Percentiles rank a stretch among this genome's conserved stretches.
Evolutionary conservation across 2,329 filamentous ascomycete genomes (phyloP).

Genomic region (Arthrobotrys conoides): DNA sequence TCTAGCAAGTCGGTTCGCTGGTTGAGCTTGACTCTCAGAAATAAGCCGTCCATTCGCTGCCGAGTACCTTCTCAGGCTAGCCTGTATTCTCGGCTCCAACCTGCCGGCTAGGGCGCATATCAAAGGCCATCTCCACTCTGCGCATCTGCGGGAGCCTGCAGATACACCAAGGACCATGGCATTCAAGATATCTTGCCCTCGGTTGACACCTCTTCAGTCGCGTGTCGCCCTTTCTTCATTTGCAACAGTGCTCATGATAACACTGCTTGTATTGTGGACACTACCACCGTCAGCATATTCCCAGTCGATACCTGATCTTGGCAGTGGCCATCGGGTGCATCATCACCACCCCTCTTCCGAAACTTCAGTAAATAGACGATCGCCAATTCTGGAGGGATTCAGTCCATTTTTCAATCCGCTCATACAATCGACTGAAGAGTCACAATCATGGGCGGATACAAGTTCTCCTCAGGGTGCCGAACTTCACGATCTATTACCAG

Average conservation of each 20-base stretch:
- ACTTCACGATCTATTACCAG: constrained; percentile 40
- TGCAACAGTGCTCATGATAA: constrained; percentile 74
- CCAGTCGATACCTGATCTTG: constrained; percentile 70
- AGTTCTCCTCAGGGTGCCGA: constrained; percentile 11
- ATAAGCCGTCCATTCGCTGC: not conserved
- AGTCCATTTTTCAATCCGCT: constrained; percentile 62
- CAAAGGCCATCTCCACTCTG: constrained; percentile 17
- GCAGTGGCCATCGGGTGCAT: constrained; percentile 64
- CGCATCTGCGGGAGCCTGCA: constrained; percentile 11
- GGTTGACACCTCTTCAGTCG: constrained; percentile 79
- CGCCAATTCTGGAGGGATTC: constrained; percentile 40
- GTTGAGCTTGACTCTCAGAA: constrained; percentile 47
- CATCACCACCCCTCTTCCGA: constrained; percentile 39
- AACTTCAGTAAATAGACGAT: constrained; percentile 65
- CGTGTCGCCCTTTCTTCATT: constrained; percentile 78
- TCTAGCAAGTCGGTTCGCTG: constrained; percentile 45
- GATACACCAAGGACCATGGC: constrained; percentile 37
- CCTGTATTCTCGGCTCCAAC: constrained; percentile 28
- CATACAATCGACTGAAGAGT: constrained; percentile 46
- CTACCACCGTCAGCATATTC: constrained; percentile 74
- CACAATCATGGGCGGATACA: constrained; percentile 38
- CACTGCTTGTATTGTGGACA: constrained; percentile 75
- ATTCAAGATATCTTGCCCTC: constrained; percentile 62
- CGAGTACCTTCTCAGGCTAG: constrained; percentile 41
- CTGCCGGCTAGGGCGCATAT: constrained; percentile 32